Evolutionary conservation across 305 asterid genomes (phyloP).

Genomic region (Striga hermonthica): DNA sequence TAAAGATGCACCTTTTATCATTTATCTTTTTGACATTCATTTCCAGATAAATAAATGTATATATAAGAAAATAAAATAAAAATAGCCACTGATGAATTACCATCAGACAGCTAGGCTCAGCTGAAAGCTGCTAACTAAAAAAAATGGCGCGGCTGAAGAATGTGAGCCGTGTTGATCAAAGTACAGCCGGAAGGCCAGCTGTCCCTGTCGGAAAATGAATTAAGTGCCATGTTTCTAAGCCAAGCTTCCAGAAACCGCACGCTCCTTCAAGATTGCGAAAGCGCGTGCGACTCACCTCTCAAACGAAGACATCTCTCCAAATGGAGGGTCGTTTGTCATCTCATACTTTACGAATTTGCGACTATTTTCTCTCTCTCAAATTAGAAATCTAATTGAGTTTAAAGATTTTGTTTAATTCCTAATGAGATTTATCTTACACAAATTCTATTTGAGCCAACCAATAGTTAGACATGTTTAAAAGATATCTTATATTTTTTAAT

Average conservation of each 20-base stretch:
- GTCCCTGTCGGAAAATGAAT: conserved; percentile 37
- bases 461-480: no score
- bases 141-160: conserved; percentile 22
- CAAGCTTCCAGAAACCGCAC: conserved; percentile 32
- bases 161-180: conserved; percentile 17
- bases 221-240: conserved; percentile 37
- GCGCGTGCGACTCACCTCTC: conserved; percentile 37
- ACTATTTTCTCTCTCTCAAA: not conserved
- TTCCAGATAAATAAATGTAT: no score
- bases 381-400: no score
- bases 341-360: not conserved
- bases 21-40: no score
- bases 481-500: no score
- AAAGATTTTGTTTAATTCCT: no score
- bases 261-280: conserved; percentile 34
- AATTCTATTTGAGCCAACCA: no score
- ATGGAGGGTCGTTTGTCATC: conserved; percentile 37
- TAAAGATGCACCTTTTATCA: no score
- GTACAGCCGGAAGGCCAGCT: conserved; percentile 38
- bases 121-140: not conserved
- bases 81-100: no score
- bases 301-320: conserved; percentile 28
- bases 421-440: no score
- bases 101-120: not conserved
- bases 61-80: no score